Base-by-base conservation (phyloP, 345 rosid genomes). In the Camelina sativa region DNA sequence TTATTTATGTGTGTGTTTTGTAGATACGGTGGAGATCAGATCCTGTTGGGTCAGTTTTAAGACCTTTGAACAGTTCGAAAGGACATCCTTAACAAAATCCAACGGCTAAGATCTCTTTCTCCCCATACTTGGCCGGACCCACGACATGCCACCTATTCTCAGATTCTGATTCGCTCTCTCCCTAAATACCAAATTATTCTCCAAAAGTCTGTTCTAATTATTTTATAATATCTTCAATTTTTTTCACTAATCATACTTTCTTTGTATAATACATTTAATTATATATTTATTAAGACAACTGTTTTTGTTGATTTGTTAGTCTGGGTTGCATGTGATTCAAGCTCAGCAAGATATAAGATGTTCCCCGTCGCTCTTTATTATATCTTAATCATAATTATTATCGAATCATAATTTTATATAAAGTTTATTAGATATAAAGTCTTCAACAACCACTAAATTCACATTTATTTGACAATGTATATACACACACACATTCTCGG, bases 261-360 rank as follows among this genome's bases (percentile, higher is more conserved):
- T 46, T 68, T 76, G 20, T 60, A 48, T 65, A 48, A 59, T 65
- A 62, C 67, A 50, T 57, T 65, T 53, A 48, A 50, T 52, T 38
- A 38, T 34, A 34, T 7, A 1, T 34, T 34, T 34, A 2, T 38
- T 53, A 66, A 72, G 77, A 61, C 81, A 74, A 67, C 65, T 68
- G 80, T 73, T 52, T 79, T 80, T 58, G 93, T 85, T 71, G 89
- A 84, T 71, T 50, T 77, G 80, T 77, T 71, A 71, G 68, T 71
- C 72, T 77, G 81, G 69, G 77, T 66, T 72, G 81, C 81, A 77
- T 77, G 81, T 77, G 81, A 72, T 72, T 77, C 73, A 65, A 77
- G 77, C 81, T 72, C 77, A 77, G 50, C 81, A 72, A 77, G 69
- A 77, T 71, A 71, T 71, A 72, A 72, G 56, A 77, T 77, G 76